Conservation (phyloP, 208 protist genomes). For the Trypanosoma conorhini region DNA sequence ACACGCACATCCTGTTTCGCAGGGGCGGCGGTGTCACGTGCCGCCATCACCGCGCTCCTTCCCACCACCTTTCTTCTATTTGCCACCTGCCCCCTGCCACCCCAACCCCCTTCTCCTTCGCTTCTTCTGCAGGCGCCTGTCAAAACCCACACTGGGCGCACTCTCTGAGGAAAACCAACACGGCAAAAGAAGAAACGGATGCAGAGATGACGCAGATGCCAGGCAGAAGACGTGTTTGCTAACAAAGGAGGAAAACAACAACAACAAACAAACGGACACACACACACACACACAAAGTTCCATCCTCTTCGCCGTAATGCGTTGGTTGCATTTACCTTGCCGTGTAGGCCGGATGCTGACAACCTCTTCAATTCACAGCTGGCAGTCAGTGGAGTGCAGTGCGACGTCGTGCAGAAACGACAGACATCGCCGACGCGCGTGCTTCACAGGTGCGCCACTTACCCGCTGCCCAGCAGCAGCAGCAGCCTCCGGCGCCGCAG, state of each 20-base stretch:
- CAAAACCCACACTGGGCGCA: background rate
- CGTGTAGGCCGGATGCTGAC: background rate
- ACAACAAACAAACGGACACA: no score
- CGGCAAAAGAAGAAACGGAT: background rate
- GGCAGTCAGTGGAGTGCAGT: background rate
- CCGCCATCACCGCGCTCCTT: constrained; percentile 9
- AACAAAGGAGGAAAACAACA: no score
- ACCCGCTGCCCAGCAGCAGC: background rate
- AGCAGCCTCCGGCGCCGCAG: background rate
- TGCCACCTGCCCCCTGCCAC: background rate
- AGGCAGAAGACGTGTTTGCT: background rate
- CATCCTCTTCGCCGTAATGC: background rate
- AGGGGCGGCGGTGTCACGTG: background rate
- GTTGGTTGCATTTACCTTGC: background rate
- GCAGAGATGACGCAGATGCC: background rate
- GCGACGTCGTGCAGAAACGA: background rate
- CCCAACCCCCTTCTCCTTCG: background rate
- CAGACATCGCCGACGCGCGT: background rate
- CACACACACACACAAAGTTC: no score
- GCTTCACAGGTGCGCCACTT: background rate
- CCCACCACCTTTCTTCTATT: background rate
- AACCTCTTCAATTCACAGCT: background rate
- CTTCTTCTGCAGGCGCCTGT: background rate
- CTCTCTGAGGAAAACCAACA: background rate
- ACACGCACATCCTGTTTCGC: constrained; percentile 69